Evolutionary conservation across 306 rosid species (phyloP).

Genomic region (Arachis hypogaea): DNA sequence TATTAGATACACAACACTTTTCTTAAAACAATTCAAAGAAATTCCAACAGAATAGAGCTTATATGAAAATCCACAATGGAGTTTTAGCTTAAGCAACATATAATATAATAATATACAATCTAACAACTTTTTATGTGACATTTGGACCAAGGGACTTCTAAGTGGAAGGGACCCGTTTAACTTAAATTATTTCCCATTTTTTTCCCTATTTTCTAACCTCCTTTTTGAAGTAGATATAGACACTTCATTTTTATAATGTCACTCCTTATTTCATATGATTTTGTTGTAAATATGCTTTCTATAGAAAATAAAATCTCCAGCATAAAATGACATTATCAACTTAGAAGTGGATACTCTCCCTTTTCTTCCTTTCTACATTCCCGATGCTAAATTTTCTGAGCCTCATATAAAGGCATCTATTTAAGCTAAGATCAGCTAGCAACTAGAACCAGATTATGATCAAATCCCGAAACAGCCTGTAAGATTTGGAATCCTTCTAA

Average conservation of each 20-base stretch:
- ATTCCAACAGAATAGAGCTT: too few relatives aligned
- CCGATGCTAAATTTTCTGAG: background rate
- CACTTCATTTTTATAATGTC: too few relatives aligned
- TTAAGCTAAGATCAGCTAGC: constrained; percentile 53
- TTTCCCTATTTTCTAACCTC: background rate
- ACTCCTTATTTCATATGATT: too few relatives aligned
- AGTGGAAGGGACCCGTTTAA: background rate
- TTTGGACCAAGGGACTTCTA: constrained; percentile 12
- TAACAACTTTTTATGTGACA: constrained; percentile 17
- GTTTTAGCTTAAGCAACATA: constrained; percentile 30
- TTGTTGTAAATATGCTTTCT: too few relatives aligned
- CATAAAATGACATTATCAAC: too few relatives aligned
- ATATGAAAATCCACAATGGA: constrained; percentile 7
- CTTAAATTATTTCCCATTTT: constrained; percentile 17
- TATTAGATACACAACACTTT: too few relatives aligned
- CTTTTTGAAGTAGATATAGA: background rate
- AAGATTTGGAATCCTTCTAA: constrained; percentile 68
- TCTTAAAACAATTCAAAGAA: too few relatives aligned
- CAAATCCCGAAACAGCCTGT: constrained; percentile 87
- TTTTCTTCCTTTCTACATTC: background rate
- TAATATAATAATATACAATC: background rate
- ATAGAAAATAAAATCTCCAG: too few relatives aligned
- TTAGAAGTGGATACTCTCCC: too few relatives aligned
- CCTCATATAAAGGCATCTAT: constrained; percentile 2
- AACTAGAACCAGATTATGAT: constrained; percentile 78